Evolutionary conservation across 1,139 yeast species (phyloP), one percentile per base, ranked within the genome.

Genomic region (Hanseniaspora sp.): DNA sequence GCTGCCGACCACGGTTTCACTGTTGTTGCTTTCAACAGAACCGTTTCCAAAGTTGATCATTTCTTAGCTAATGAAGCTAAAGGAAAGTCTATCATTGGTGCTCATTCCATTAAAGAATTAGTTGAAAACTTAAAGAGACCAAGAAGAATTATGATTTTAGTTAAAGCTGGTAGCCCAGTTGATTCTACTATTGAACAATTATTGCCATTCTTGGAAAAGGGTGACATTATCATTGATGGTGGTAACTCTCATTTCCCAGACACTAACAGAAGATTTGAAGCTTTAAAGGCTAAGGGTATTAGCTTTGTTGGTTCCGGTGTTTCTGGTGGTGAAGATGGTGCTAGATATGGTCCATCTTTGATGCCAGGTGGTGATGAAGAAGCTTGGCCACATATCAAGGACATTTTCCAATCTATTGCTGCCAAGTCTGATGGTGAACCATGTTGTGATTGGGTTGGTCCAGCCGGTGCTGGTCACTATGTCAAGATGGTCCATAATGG

Each of bases 291-390:
- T 59, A 82, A 90, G 78, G 97, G 95, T 52, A 82, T 90, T 68
- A 76, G 82, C 62, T 92, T 88, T 66, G 98, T 92, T 61, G 98
- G 98, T 67, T 87, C 96, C 60, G 98, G 98, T 84, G 98, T 92
- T 61, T 92, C 97, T 65, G 98, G 98, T 75, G 98, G 98, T 78
- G 98, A 92, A 76, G 98, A 92, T 73, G 98, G 98, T 80, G 98
- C 98, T 66, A 87, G 98, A 77, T 80, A 86, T 73, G 98, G 98
- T 69, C 98, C 98, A 60, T 90, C 97, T 61, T 80, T 92, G 74
- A 92, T 92, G 98, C 98, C 98, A 64, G 98, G 98, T 82, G 98
- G 98, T 70, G 86, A 88, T 71, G 79, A 77, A 63, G 96, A 86
- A 66, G 98, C 98, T 62, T 92, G 98, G 98, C 97, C 97, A 62